Base-by-base conservation (phyloP, 108 stramenopile genomes). In the Schizochytrium sp. region DNA sequence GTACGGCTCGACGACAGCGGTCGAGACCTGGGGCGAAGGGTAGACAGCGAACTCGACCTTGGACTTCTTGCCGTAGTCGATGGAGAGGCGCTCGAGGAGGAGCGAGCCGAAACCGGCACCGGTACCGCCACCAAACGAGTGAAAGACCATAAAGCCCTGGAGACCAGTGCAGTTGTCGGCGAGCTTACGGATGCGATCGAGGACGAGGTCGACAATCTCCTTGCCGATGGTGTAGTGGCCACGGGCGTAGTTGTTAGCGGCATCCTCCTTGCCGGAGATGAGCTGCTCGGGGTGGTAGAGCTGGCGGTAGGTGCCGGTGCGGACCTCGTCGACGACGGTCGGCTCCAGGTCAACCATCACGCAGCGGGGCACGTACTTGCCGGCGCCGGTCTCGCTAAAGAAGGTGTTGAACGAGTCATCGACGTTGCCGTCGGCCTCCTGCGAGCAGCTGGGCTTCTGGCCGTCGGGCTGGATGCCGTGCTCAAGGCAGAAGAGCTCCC, bases 401-500 rank as follows among this genome's bases (percentile, higher is more conserved):
- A 91, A 93, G 90, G 92, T 97, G 95, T 96, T 96, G 96, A 97
- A 98, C 60, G 96, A 95, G 90, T 98, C 97, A 89, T 97, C 96
- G 19, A 93, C 95, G 44, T 89, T 93, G n/a, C 95, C 95, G 28
- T 92, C 93, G 55, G 92, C 93, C 48, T 83, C 76, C 76, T 83
- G 76, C n/a, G 76, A 83, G 76, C 48, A 83, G 76, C 91, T 90
- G 59, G 95, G 94, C 97, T 97, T 96, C 90, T 95, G 93, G 58
- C 98, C 98, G 91, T 98, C 97, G 59, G 97, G 97, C 90, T 93
- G 93, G 91, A 98, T 98, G 89, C 98, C 97, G 91, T 98, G 98
- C 95, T 98, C 98, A 58, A 98, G 93, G 95, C 97, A 97, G 95
- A 96, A 98, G 51, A 96, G 96, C 94, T 98, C 98, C 98, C 98